Percentiles rank a stretch among this genome's conserved stretches.
Conservation (phyloP, 805 yeast species). For the Dipodascopsis tothii region DNA sequence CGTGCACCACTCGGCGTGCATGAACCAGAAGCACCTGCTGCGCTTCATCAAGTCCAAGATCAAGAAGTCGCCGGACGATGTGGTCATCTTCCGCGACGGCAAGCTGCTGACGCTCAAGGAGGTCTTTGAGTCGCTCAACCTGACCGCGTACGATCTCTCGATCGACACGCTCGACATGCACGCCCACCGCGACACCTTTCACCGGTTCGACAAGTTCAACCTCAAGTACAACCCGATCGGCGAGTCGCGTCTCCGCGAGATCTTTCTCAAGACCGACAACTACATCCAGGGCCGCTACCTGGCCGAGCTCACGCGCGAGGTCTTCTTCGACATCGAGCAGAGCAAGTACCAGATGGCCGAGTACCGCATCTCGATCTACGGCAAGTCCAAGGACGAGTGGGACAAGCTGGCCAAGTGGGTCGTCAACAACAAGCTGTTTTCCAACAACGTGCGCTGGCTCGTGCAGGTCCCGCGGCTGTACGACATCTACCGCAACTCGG, state of each 20-base stretch:
- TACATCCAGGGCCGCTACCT: conserved; percentile 79
- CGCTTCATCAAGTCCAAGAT: conserved; percentile 92
- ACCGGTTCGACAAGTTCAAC: conserved; percentile 94
- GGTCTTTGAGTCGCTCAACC: conserved; percentile 82
- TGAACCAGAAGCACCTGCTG: conserved; percentile 94
- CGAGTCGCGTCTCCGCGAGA: conserved; percentile 93
- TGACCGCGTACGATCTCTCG: conserved; percentile 89
- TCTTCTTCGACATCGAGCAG: conserved; percentile 85
- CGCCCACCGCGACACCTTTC: conserved; percentile 97
- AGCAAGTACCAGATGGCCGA: conserved; percentile 97
- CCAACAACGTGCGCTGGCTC: conserved; percentile 95
- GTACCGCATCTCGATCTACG: conserved; percentile 89
- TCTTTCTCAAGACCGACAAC: conserved; percentile 91
- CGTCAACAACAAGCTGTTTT: conserved; percentile 79
- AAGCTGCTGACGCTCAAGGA: conserved; percentile 75
- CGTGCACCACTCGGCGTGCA: conserved; percentile 97
- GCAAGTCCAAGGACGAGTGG: conserved; percentile 88
- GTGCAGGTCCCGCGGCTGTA: conserved; percentile 91
- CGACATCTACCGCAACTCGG: conserved; percentile 75
- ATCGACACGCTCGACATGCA: conserved; percentile 98
- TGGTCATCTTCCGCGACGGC: conserved; percentile 90
- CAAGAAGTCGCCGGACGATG: conserved; percentile 76
- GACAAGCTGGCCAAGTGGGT: conserved; percentile 93
- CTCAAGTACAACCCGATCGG: conserved; percentile 97
- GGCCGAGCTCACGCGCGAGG: conserved; percentile 90